Evolutionary conservation across 805 yeast genomes (phyloP).

Genomic region (Candida easanensis): DNA sequence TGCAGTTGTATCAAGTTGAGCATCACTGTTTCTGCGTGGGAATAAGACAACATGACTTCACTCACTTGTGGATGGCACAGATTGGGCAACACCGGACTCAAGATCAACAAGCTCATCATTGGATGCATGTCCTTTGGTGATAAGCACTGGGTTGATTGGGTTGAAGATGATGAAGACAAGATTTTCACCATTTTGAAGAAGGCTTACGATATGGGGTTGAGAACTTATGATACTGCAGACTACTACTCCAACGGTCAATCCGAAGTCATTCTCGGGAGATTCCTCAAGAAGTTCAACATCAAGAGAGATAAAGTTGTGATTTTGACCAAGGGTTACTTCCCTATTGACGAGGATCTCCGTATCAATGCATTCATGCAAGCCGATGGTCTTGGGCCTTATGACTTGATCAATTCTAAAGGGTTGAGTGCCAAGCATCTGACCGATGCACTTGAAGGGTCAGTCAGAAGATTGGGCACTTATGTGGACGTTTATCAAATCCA

Average conservation of each 20-base stretch:
- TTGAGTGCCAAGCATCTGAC: constrained; percentile 45
- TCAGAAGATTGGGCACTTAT: constrained; percentile 48
- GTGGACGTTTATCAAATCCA: constrained; percentile 59
- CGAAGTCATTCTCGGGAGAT: constrained; percentile 52
- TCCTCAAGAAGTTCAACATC: constrained; percentile 47
- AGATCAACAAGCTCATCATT: constrained; percentile 44
- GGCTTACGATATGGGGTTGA: constrained; percentile 42
- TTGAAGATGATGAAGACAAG: constrained; percentile 43
- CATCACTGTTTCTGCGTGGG: no score
- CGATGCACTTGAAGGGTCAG: constrained; percentile 39
- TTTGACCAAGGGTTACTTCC: constrained; percentile 39
- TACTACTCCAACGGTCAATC: constrained; percentile 45
- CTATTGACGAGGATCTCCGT: constrained; percentile 19
- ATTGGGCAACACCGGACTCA: constrained; percentile 45
- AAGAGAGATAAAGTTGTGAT: constrained; percentile 54
- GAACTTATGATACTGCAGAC: constrained; percentile 53
- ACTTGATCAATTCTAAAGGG: constrained; percentile 38
- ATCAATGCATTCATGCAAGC: constrained; percentile 13
- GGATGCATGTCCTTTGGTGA: constrained; percentile 54
- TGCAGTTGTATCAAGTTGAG: no score
- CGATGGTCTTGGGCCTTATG: constrained; percentile 12
- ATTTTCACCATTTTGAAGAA: constrained; percentile 42
- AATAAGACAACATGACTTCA: neutral
- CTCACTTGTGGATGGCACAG: constrained; percentile 11
- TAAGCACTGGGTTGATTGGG: constrained; percentile 42